Conservation (phyloP, 2,329 filamentous ascomycete genomes). For the Macroventuria anomochaeta region DNA sequence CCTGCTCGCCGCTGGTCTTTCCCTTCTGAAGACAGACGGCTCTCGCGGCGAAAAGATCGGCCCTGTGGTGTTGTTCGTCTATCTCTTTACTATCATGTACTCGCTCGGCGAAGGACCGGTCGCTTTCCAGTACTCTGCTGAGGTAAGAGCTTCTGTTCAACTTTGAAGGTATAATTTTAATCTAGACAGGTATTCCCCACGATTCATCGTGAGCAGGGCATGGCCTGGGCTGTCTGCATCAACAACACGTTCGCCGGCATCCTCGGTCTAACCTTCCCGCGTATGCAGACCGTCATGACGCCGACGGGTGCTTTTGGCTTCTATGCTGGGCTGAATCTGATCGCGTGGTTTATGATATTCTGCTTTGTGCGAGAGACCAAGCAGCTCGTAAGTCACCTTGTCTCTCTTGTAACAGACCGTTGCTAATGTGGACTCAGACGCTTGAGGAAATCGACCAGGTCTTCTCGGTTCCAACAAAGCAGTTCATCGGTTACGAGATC, state of each 20-base stretch:
- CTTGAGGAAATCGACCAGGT: slow-evolving; percentile 28
- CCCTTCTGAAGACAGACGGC: slow-evolving; percentile 36
- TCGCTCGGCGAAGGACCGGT: slow-evolving; percentile 57
- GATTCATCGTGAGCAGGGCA: slow-evolving; percentile 50
- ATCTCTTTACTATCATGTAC: slow-evolving; percentile 48
- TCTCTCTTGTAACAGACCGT: slow-evolving; percentile 19
- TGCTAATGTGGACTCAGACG: background rate
- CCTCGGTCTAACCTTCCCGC: slow-evolving; percentile 48
- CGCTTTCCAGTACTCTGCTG: slow-evolving; percentile 54
- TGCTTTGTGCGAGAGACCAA: slow-evolving; percentile 50
- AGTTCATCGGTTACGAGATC: slow-evolving; percentile 49
- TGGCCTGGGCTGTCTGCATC: slow-evolving; percentile 51
- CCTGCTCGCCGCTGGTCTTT: slow-evolving; percentile 45
- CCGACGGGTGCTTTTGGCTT: slow-evolving; percentile 50
- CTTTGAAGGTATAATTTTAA: no score
- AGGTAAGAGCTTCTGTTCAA: no score
- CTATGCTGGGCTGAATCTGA: slow-evolving; percentile 50
- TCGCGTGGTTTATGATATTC: slow-evolving; percentile 51
- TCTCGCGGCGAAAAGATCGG: slow-evolving; percentile 37
- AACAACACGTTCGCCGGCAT: slow-evolving; percentile 54
- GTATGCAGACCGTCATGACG: slow-evolving; percentile 49
- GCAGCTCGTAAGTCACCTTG: slow-evolving; percentile 31
- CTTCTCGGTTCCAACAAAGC: slow-evolving; percentile 45
- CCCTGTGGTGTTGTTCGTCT: slow-evolving; percentile 44
- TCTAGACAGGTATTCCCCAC: slow-evolving; percentile 50